phyloP scores from a whole-genome alignment of 2,329 filamentous ascomycete species.

The Triangularia setosa region DNA sequence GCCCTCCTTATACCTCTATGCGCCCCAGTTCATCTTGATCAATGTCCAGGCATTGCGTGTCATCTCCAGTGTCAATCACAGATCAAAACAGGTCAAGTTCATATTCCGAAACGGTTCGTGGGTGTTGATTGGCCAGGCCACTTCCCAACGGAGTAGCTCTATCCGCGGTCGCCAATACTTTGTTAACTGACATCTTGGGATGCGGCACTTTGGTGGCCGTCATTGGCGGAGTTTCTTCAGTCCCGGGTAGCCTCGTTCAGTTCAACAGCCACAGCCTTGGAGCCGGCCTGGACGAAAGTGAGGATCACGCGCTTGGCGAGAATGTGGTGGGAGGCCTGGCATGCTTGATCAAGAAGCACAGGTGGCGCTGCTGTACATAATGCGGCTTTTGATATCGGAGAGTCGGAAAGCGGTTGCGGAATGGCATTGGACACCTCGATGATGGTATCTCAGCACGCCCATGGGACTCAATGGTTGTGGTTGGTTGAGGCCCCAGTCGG shows the following conservation, averaged over 20 bases:
- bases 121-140: constrained; percentile 3
- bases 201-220: background rate
- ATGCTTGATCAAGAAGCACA: background rate
- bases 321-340: background rate
- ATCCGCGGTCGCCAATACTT: constrained; percentile 6
- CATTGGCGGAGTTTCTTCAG: background rate
- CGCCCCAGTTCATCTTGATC: background rate
- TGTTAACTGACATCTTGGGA: background rate
- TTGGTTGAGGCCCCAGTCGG: too few relatives aligned
- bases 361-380: background rate
- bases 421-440: too few relatives aligned
- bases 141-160: constrained; percentile 12
- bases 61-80: background rate
- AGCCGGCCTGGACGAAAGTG: background rate
- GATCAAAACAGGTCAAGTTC: background rate
- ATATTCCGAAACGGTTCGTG: constrained; percentile 1
- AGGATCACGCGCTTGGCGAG: background rate
- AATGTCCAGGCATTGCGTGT: background rate
- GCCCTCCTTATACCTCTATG: background rate
- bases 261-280: background rate
- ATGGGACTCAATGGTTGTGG: too few relatives aligned
- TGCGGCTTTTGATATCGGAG: too few relatives aligned
- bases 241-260: background rate
- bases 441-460: too few relatives aligned
- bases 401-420: too few relatives aligned